A percentile compares a stretch with the other conserved stretches of the same genome.
Conservation (phyloP, 148 eudicot species). For the Polygonum maritimum region DNA sequence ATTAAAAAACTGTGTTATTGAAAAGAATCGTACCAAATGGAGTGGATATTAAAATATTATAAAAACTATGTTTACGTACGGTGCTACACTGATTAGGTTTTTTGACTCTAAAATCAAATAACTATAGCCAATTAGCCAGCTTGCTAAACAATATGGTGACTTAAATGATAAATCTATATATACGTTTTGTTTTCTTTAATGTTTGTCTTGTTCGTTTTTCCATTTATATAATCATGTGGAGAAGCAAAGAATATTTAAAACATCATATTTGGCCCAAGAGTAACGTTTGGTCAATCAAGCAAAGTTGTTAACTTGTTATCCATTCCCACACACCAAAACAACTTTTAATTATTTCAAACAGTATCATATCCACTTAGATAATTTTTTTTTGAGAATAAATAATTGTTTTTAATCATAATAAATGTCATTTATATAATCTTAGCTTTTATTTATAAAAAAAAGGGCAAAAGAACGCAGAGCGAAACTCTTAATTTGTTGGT, state of each 20-base stretch:
- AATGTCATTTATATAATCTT: neutral
- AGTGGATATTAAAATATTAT: too few relatives aligned
- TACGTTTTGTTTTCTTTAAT: too few relatives aligned
- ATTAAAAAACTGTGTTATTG: neutral
- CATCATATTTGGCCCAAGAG: neutral
- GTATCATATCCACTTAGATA: neutral
- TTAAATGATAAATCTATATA: too few relatives aligned
- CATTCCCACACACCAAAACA: conserved; percentile 4
- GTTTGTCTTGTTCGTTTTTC: too few relatives aligned
- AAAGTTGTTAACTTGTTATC: neutral
- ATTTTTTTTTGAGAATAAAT: too few relatives aligned
- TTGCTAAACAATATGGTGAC: too few relatives aligned
- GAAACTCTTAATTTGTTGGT: neutral
- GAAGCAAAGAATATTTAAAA: too few relatives aligned
- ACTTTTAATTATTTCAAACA: neutral
- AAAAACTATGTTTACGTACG: too few relatives aligned
- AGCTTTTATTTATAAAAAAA: neutral
- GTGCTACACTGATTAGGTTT: neutral
- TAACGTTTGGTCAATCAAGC: neutral
- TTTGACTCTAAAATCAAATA: neutral
- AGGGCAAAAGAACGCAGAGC: neutral
- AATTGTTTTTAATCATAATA: neutral
- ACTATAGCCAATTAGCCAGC: too few relatives aligned
- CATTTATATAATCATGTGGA: too few relatives aligned
- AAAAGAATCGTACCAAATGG: neutral